phyloP scores from a whole-genome alignment of 176 grass and related monocot genomes.

The Thinopyrum elongatum region DNA sequence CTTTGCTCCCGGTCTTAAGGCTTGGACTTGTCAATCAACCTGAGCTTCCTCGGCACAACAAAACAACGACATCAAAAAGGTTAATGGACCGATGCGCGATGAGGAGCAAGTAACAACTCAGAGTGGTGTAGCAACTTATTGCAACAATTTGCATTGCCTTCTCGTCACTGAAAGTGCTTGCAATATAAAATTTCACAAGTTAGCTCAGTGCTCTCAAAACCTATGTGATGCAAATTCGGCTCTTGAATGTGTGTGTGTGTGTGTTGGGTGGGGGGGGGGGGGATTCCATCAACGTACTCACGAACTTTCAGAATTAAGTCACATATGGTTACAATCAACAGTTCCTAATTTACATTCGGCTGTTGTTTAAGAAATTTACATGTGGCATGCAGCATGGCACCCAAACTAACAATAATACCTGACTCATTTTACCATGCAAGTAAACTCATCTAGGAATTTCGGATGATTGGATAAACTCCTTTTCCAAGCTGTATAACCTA shows the following conservation, averaged over 20 bases:
- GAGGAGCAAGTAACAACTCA: too few relatives aligned
- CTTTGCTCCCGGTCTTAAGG: too few relatives aligned
- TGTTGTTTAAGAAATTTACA: neutral
- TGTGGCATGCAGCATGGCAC: neutral
- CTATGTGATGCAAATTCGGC: neutral
- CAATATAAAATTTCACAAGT: neutral
- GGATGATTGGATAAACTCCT: neutral
- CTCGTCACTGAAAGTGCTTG: neutral
- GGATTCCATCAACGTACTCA: neutral
- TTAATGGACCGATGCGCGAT: too few relatives aligned
- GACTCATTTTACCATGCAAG: too few relatives aligned
- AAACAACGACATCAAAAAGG: too few relatives aligned
- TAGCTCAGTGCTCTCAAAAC: neutral
- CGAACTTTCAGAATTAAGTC: neutral
- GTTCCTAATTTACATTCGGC: neutral
- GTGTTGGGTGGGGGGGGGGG: too few relatives aligned
- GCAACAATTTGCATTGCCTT: slow-evolving; percentile 1
- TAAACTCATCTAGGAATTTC: too few relatives aligned
- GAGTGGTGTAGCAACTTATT: neutral
- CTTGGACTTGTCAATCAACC: too few relatives aligned
- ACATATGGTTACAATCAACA: neutral
- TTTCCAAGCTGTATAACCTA: too few relatives aligned
- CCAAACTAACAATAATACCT: neutral
- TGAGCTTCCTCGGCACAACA: too few relatives aligned
- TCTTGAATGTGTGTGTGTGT: neutral